A percentile compares a stretch with the other conserved stretches of the same genome.
Evolutionary conservation across 371 early-diverging fungal species (phyloP).

Genomic region (Lichtheimia ramosa): DNA sequence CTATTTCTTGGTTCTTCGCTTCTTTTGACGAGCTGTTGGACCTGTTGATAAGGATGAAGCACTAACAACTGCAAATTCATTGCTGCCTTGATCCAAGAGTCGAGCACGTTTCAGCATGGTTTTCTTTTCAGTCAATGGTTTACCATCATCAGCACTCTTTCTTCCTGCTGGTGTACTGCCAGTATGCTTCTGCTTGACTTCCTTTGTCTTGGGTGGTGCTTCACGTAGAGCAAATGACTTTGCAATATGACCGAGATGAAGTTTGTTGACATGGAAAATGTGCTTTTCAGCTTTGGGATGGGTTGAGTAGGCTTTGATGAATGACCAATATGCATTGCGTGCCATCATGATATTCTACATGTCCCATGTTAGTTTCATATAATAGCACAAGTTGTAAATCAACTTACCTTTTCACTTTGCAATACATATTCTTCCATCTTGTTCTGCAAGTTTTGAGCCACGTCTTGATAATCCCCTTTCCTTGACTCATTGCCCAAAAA

Average conservation of each 20-base stretch:
- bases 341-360: conserved; percentile 66
- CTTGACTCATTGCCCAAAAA: conserved; percentile 30
- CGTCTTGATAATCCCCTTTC: conserved; percentile 45
- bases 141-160: conserved; percentile 18
- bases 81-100: conserved; percentile 31
- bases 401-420: conserved; percentile 51
- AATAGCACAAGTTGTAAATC: background rate
- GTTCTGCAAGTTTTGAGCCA: conserved; percentile 67
- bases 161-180: conserved; percentile 37
- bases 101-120: conserved; percentile 31
- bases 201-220: conserved; percentile 68
- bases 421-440: conserved; percentile 64
- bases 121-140: conserved; percentile 27
- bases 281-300: conserved; percentile 80
- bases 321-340: conserved; percentile 82
- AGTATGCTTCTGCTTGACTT: conserved; percentile 48
- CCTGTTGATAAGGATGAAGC: conserved; percentile 24
- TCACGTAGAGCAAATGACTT: conserved; percentile 94
- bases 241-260: conserved; percentile 96
- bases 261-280: conserved; percentile 88
- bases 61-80: conserved; percentile 46
- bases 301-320: conserved; percentile 93
- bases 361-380: background rate
- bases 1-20: conserved; percentile 9
- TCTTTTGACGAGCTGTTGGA: conserved; percentile 43